phyloP scores from a whole-genome alignment of 495 filamentous ascomycete genomes.

The Penicillium soppii region DNA sequence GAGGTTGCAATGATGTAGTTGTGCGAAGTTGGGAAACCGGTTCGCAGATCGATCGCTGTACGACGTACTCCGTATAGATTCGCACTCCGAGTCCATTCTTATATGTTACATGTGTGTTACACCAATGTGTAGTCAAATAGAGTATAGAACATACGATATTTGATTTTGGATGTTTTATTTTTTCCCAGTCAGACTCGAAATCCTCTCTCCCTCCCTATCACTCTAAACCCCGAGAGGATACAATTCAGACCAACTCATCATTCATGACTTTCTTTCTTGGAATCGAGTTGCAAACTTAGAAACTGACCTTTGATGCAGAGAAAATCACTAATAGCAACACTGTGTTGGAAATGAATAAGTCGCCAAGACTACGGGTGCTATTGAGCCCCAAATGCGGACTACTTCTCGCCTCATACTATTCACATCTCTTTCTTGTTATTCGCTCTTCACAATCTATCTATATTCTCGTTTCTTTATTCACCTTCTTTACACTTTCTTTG shows the following conservation, averaged over 20 bases:
- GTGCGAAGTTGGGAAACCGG: neutral
- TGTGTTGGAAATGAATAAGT: neutral
- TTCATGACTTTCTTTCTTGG: too few relatives aligned
- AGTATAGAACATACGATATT: too few relatives aligned
- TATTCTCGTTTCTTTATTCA: neutral
- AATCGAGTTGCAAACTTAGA: neutral
- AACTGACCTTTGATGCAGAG: neutral
- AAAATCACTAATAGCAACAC: neutral
- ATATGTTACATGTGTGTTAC: too few relatives aligned
- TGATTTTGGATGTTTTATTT: too few relatives aligned
- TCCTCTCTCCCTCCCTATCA: too few relatives aligned
- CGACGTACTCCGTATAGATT: too few relatives aligned
- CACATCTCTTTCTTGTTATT: neutral
- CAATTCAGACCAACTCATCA: neutral
- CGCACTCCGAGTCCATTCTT: too few relatives aligned
- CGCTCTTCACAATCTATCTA: neutral
- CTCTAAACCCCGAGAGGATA: neutral
- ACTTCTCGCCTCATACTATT: neutral
- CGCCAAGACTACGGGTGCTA: neutral
- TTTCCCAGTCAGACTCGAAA: too few relatives aligned
- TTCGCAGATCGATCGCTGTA: neutral
- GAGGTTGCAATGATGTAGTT: neutral
- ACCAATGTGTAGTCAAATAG: too few relatives aligned
- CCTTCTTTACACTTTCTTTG: neutral
- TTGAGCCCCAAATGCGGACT: constrained; percentile 9